phyloP scores from a whole-genome alignment of 306 rosid genomes.

The Senna tora region DNA sequence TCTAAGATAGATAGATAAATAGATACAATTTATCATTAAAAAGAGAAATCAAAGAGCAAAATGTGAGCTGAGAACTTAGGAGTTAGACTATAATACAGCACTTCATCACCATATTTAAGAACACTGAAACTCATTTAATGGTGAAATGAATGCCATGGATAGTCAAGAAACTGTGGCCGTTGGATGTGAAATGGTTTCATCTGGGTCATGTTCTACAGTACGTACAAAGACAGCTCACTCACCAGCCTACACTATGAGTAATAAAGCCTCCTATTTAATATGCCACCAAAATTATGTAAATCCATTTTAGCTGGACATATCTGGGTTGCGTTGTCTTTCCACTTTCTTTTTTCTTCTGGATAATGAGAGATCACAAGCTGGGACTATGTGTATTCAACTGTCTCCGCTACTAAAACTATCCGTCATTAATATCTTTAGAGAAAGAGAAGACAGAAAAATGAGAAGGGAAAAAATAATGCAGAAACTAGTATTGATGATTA shows the following conservation, averaged over 20 bases:
- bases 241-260: slow-evolving; percentile 30
- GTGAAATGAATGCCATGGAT: slow-evolving; percentile 77
- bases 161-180: slow-evolving; percentile 53
- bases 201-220: slow-evolving; percentile 33
- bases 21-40: not conserved
- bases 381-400: slow-evolving; percentile 30
- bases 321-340: not conserved
- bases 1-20: not conserved
- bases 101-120: slow-evolving; percentile 36
- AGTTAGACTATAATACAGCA: not conserved
- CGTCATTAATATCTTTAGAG: slow-evolving; percentile 32
- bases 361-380: not conserved
- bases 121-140: slow-evolving; percentile 62
- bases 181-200: slow-evolving; percentile 48
- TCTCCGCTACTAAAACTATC: not conserved
- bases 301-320: slow-evolving; percentile 8
- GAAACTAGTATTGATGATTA: not conserved
- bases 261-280: slow-evolving; percentile 42
- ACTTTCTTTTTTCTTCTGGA: not conserved
- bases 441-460: not conserved
- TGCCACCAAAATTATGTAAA: slow-evolving; percentile 42
- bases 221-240: slow-evolving; percentile 61
- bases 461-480: not conserved
- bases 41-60: not conserved
- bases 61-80: slow-evolving; percentile 5